Evolutionary conservation across 805 yeast genomes (phyloP), one percentile per base, ranked within the genome.

Genomic region (Metschnikowia colocasiae): DNA sequence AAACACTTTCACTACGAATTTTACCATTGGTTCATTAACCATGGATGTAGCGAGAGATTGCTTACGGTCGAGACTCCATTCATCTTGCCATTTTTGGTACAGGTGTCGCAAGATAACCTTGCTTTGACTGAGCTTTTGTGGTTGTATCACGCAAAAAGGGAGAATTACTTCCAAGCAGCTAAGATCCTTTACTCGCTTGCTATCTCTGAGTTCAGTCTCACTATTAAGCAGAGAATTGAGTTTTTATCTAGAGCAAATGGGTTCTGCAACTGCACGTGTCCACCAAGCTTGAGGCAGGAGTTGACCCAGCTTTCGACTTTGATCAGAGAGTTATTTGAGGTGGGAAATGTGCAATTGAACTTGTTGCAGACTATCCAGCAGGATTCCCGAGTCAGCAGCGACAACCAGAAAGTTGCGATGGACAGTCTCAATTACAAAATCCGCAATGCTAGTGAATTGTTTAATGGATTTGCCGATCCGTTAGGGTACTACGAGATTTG

Each of bases 181-280:
- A 79, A 79, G 54, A 85, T 87, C 19, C 63, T 73, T 44, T 85
- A 85, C 58, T 76, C 80, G 5, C 69, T 94, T 47, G 85, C 97
- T 0, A 69, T 82, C 18, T 85, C 95, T 15, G 83, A 81, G 44
- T 88, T 89, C 63, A 76, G 78, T 9, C 72, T 92, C 42, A 69
- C 77, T 31, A 74, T 92, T 48, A 75, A 78, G 32, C 83, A 85
- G 58, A 79, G 99, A 62, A 84, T 92, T 37, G 97, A 91, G 65
- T 89, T 79, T 61, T 72, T 94, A 46, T 87, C 97, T 1, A 78
- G 97, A 55, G 97, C 97, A 1, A 86, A 85, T 64, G 96, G 96
- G 2, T 90, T 88, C 70, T 86, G 96, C 64, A 87, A 88, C 60
- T 85, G 96, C 64, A 82, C 79, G 38, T 81, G 90, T 52, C 85